phyloP scores from a whole-genome alignment of 345 rosid genomes.

The Carallia pectinifolia region DNA sequence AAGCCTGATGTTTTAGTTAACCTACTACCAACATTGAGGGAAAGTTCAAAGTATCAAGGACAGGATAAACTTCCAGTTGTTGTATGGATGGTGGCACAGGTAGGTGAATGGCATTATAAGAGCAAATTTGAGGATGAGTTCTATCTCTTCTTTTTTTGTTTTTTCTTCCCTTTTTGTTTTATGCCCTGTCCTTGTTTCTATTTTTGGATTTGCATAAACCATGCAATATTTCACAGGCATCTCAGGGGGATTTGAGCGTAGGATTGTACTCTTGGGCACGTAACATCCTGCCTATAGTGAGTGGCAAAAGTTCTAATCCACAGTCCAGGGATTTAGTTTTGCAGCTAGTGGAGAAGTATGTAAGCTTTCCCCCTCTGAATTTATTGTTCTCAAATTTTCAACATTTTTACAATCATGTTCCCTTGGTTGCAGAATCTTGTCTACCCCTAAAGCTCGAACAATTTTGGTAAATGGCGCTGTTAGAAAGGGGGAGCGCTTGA shows the following conservation, averaged over 20 bases:
- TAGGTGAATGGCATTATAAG: conserved; percentile 15
- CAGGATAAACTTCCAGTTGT: conserved; percentile 61
- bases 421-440: conserved; percentile 48
- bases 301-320: conserved; percentile 56
- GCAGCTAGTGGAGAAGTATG: conserved; percentile 67
- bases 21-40: conserved; percentile 43
- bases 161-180: background rate
- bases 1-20: conserved; percentile 66
- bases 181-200: background rate
- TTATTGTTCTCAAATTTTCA: background rate
- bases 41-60: conserved; percentile 57
- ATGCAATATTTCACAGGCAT: conserved; percentile 36
- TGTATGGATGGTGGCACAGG: conserved; percentile 67
- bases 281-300: conserved; percentile 48
- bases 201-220: background rate
- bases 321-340: conserved; percentile 63
- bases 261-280: conserved; percentile 61
- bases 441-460: conserved; percentile 57
- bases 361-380: background rate
- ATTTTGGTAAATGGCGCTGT: conserved; percentile 67
- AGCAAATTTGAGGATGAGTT: conserved; percentile 4
- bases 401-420: background rate
- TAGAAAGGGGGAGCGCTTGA: conserved; percentile 64
- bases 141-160: background rate
- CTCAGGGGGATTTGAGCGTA: conserved; percentile 64